phyloP scores from a whole-genome alignment of 495 filamentous ascomycete species.

The Xylaria palmicola region DNA sequence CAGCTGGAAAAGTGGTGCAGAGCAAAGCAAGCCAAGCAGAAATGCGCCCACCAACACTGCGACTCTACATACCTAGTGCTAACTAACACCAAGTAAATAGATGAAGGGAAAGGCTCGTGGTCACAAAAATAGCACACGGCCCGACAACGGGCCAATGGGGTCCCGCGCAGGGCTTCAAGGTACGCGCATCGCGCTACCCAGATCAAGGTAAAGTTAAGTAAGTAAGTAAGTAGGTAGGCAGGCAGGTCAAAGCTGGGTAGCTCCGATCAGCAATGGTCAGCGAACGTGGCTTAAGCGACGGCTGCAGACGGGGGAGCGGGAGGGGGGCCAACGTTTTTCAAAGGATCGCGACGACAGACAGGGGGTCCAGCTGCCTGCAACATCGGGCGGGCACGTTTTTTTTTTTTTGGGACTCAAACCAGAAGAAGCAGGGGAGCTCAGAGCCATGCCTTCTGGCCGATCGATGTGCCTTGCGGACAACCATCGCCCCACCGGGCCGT shows the following conservation, averaged over 20 bases:
- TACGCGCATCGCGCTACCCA: no score
- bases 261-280: not conserved
- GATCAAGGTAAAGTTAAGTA: no score
- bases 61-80: no score
- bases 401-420: not conserved
- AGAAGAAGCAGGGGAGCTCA: no score
- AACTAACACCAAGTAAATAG: no score
- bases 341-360: not conserved
- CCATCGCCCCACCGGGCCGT: not conserved
- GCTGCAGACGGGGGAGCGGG: not conserved
- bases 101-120: no score
- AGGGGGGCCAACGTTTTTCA: not conserved
- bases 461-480: not conserved
- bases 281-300: constrained; percentile 2
- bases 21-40: no score
- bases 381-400: not conserved
- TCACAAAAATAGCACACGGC: constrained; percentile 8
- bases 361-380: no score
- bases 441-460: not conserved
- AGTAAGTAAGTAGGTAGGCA: no score
- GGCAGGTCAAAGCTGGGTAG: no score
- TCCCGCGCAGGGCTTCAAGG: not conserved
- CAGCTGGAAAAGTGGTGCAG: no score
- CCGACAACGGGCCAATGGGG: not conserved
- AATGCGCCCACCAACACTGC: no score